A percentile compares a stretch with the other conserved stretches of the same genome.
Conservation (phyloP, 2,329 filamentous ascomycete species). For the Colletotrichum endophyticum region DNA sequence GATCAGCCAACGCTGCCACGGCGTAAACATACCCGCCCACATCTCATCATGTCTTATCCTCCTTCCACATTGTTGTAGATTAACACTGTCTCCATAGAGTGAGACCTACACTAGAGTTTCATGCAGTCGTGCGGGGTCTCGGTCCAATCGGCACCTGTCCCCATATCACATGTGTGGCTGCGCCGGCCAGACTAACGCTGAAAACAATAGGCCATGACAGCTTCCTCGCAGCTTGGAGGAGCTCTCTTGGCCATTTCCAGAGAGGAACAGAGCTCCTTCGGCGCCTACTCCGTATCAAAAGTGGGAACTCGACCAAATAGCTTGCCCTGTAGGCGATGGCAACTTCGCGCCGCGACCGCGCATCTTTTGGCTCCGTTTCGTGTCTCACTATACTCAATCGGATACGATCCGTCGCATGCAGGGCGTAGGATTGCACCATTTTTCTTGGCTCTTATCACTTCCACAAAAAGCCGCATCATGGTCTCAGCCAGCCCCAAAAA, state of each 20-base stretch:
- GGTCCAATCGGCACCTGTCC: slow-evolving; percentile 16
- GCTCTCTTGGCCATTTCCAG: not conserved
- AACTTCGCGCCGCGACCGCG: not conserved
- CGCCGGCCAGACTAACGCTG: not conserved
- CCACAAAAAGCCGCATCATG: slow-evolving; percentile 6
- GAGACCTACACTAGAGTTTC: not conserved
- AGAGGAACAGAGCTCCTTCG: not conserved
- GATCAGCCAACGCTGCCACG: not conserved
- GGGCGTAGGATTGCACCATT: slow-evolving; percentile 6
- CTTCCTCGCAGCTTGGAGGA: not conserved
- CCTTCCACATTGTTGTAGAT: slow-evolving; percentile 15
- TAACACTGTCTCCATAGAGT: not conserved
- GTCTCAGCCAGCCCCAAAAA: not conserved
- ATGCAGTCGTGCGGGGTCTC: slow-evolving; percentile 18
- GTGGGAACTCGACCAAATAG: not conserved
- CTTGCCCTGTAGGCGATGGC: not conserved
- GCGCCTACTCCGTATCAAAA: slow-evolving; percentile 15
- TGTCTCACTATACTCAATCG: slow-evolving; percentile 15
- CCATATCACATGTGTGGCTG: slow-evolving; percentile 13
- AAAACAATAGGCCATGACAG: not conserved
- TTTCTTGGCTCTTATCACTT: slow-evolving; percentile 17
- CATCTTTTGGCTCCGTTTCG: not conserved
- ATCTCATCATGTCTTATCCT: slow-evolving; percentile 4
- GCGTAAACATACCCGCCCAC: not conserved
- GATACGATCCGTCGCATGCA: slow-evolving; percentile 10